Conservation (phyloP, 2,329 filamentous ascomycete species). For the Neocucurbitaria cava region DNA sequence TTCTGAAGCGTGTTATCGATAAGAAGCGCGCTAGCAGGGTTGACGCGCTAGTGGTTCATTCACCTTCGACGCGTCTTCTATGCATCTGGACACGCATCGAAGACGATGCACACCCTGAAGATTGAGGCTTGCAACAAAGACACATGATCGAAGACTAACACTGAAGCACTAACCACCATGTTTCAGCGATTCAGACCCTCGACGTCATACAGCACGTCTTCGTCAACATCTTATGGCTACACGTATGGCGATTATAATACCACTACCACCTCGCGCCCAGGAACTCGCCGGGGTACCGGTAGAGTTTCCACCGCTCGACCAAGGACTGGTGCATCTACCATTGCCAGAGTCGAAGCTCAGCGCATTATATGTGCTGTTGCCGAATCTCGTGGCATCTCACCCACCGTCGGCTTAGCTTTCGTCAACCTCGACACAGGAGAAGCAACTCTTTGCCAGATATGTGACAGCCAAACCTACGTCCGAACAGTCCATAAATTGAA, state of each 20-base stretch:
- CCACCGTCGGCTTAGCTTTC: conserved; percentile 84
- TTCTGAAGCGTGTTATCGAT: conserved; percentile 34
- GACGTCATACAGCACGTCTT: conserved; percentile 42
- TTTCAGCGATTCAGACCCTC: conserved; percentile 28
- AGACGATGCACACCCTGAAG: not conserved
- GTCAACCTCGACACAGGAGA: conserved; percentile 87
- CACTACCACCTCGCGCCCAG: conserved; percentile 45
- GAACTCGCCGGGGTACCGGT: conserved; percentile 40
- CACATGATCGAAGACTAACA: conserved; percentile 28
- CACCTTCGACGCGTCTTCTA: conserved; percentile 13
- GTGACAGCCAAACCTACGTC: conserved; percentile 90
- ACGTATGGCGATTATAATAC: conserved; percentile 46
- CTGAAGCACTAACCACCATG: conserved; percentile 36
- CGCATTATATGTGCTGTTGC: conserved; percentile 87
- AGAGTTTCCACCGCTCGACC: conserved; percentile 57
- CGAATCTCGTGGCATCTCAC: conserved; percentile 85
- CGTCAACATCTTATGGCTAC: conserved; percentile 42
- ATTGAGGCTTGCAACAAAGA: conserved; percentile 1
- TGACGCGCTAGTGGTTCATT: conserved; percentile 22
- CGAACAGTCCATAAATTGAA: conserved; percentile 86
- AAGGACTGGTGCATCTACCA: conserved; percentile 63
- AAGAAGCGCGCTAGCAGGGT: conserved; percentile 27
- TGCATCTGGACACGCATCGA: not conserved
- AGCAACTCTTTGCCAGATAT: conserved; percentile 86
- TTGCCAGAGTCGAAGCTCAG: conserved; percentile 65